Percentiles rank a stretch among this genome's conserved stretches.
Evolutionary conservation across 2,329 filamentous ascomycete species (phyloP).

Genomic region (Sclerotinia glacialis): DNA sequence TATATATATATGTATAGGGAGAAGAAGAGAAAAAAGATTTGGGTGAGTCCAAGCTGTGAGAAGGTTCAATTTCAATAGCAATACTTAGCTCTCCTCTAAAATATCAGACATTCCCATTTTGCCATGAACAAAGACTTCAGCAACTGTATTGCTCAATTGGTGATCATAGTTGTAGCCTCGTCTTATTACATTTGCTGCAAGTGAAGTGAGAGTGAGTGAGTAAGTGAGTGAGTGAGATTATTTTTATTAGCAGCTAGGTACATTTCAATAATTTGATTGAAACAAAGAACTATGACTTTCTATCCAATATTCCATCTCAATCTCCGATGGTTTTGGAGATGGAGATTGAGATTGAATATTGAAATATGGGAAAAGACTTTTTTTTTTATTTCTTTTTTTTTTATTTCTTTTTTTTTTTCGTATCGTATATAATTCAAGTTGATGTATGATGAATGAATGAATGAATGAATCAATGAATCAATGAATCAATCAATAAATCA

Average conservation of each 20-base stretch:
- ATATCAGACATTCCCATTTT: conserved; percentile 7
- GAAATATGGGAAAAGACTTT: no score
- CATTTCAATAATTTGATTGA: not conserved
- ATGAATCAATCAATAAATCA: no score
- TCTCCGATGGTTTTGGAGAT: conserved; percentile 15
- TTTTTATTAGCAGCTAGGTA: not conserved
- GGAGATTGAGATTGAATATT: no score
- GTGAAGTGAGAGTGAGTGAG: no score
- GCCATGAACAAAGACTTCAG: not conserved
- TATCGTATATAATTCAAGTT: no score
- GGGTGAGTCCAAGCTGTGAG: conserved; percentile 9
- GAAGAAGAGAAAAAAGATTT: not conserved
- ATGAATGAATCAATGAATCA: no score
- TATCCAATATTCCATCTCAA: not conserved
- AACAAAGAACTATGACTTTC: conserved; percentile 12
- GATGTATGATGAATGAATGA: no score
- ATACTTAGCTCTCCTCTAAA: not conserved
- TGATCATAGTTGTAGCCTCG: not conserved
- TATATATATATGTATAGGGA: not conserved
- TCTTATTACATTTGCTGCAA: not conserved
- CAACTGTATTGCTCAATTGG: not conserved
- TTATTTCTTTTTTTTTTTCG: no score
- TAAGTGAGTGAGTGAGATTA: no score
- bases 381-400: no score
- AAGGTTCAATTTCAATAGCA: conserved; percentile 3